These are phyloP conservation scores for Cnidoscolus chayamansa DNA, from an alignment of 441 rosid species.

Conservation along the genomic window DNA sequence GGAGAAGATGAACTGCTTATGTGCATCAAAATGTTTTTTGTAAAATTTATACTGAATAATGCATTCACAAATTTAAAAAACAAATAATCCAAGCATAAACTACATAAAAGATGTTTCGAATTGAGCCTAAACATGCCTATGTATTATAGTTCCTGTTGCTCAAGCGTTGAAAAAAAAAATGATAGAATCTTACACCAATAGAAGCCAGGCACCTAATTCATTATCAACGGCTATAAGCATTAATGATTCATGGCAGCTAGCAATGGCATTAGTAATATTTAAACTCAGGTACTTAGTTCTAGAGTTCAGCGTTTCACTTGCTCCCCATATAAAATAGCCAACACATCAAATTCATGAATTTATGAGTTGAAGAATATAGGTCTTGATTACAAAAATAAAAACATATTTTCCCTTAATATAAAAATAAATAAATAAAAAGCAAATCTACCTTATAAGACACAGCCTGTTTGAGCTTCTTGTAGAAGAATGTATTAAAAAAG, in stretches of 20 bases:
- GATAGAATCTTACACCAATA: slow-evolving; percentile 10
- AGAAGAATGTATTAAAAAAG: slow-evolving; percentile 85
- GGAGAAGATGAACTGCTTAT: slow-evolving; percentile 16
- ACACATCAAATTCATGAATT: neutral
- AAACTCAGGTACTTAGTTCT: neutral
- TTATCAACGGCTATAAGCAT: neutral
- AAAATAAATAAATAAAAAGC: slow-evolving; percentile 1
- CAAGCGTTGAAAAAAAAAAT: slow-evolving; percentile 2
- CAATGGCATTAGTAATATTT: neutral
- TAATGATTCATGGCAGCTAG: neutral
- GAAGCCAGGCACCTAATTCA: neutral
- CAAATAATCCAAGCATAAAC: neutral
- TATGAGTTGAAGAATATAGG: neutral
- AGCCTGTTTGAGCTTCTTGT: slow-evolving; percentile 79
- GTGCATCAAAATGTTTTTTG: slow-evolving; percentile 1
- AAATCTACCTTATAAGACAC: slow-evolving; percentile 59
- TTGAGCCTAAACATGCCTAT: neutral
- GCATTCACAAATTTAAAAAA: slow-evolving; percentile 1
- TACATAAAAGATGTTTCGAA: neutral
- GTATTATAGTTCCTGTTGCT: neutral
- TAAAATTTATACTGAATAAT: slow-evolving; percentile 2
- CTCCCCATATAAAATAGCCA: neutral
- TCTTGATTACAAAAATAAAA: neutral
- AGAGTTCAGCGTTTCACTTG: neutral
- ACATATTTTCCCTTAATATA: neutral